phyloP scores from a whole-genome alignment of 495 filamentous ascomycete species.

The Penicillium macrosclerotiorum region DNA sequence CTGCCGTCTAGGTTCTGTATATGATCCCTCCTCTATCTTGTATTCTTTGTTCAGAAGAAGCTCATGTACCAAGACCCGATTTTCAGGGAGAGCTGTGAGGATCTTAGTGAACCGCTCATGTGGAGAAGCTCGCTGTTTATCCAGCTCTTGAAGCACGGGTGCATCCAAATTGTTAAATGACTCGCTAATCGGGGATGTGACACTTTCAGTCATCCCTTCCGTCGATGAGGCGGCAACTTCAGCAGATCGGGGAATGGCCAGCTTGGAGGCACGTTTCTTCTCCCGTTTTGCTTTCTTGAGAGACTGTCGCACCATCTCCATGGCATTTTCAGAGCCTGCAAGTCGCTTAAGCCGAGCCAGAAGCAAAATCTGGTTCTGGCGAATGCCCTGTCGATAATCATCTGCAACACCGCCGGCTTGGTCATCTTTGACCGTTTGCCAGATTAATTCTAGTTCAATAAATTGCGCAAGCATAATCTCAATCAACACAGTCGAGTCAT shows the following conservation, averaged over 20 bases:
- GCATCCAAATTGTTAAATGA: slow-evolving; percentile 42
- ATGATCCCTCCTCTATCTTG: slow-evolving; percentile 53
- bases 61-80: slow-evolving; percentile 85
- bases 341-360: slow-evolving; percentile 87
- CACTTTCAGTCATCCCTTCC: slow-evolving; percentile 40
- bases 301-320: slow-evolving; percentile 77
- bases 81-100: slow-evolving; percentile 72
- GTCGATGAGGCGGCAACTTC: slow-evolving; percentile 33
- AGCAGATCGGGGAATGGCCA: slow-evolving; percentile 59
- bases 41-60: slow-evolving; percentile 87
- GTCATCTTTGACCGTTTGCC: slow-evolving; percentile 93
- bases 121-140: slow-evolving; percentile 34
- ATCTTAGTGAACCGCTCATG: slow-evolving; percentile 51
- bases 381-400: slow-evolving; percentile 89
- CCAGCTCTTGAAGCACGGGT: slow-evolving; percentile 37
- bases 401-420: slow-evolving; percentile 78
- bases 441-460: slow-evolving; percentile 91
- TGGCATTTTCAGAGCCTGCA: slow-evolving; percentile 77
- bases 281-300: slow-evolving; percentile 73
- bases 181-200: slow-evolving; percentile 47
- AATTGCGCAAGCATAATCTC: slow-evolving; percentile 96
- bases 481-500: slow-evolving; percentile 84
- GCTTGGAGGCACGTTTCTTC: slow-evolving; percentile 56
- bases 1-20: slow-evolving; percentile 49
- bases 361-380: slow-evolving; percentile 87